phyloP scores from a whole-genome alignment of 345 rosid species.

The Acer yangbiense region DNA sequence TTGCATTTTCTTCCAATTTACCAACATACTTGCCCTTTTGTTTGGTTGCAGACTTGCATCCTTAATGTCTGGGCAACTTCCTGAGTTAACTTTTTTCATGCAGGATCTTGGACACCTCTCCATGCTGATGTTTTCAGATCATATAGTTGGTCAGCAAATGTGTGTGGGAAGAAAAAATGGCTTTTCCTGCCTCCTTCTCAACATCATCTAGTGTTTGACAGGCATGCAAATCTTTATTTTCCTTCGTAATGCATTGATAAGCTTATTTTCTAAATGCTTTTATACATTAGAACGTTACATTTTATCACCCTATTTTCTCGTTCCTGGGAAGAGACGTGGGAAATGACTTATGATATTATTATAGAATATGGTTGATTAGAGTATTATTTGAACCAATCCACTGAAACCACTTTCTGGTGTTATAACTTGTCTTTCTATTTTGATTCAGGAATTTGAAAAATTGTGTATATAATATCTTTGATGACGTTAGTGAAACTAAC shows the following conservation, averaged over 20 bases:
- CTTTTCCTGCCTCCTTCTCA: slow-evolving; percentile 74
- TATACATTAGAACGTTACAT: background rate
- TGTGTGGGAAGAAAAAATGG: slow-evolving; percentile 89
- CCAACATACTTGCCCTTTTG: slow-evolving; percentile 8
- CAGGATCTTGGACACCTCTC: slow-evolving; percentile 98
- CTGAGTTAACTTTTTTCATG: slow-evolving; percentile 25
- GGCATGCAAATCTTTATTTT: slow-evolving; percentile 39
- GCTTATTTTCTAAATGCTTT: background rate
- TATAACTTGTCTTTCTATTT: slow-evolving; percentile 2
- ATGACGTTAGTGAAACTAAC: slow-evolving; percentile 51
- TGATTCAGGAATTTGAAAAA: slow-evolving; percentile 68
- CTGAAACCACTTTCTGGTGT: background rate
- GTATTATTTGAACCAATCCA: background rate
- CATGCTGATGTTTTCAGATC: slow-evolving; percentile 98
- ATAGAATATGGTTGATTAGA: background rate
- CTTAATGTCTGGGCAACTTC: slow-evolving; percentile 18
- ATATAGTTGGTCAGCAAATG: slow-evolving; percentile 94
- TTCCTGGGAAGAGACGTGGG: background rate
- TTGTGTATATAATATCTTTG: slow-evolving; percentile 66
- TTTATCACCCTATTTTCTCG: background rate
- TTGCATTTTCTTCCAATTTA: slow-evolving; percentile 3
- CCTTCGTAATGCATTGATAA: background rate
- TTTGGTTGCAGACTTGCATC: slow-evolving; percentile 29
- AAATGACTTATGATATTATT: background rate
- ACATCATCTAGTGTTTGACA: slow-evolving; percentile 71